phyloP scores from a whole-genome alignment of 2,329 filamentous ascomycete genomes.

The Colletotrichum camelliae region DNA sequence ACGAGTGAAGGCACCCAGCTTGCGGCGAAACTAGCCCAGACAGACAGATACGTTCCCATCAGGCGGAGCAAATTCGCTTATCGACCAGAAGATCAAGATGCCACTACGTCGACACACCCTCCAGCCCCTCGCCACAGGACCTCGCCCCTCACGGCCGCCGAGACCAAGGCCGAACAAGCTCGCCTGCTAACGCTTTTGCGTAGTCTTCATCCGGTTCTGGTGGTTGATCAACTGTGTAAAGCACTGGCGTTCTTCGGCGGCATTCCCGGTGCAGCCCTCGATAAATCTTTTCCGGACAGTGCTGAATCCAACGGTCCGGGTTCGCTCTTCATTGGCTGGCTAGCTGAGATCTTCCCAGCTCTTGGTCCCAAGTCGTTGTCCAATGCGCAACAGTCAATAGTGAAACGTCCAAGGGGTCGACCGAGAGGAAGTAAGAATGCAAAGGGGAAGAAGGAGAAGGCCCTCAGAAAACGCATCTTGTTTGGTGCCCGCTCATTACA shows the following conservation, averaged over 20 bases:
- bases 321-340: constrained; percentile 64
- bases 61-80: constrained; percentile 45
- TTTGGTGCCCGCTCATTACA: not conserved
- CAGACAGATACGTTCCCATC: constrained; percentile 57
- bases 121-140: constrained; percentile 24
- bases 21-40: constrained; percentile 61
- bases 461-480: not conserved
- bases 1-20: constrained; percentile 66
- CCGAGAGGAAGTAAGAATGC: constrained; percentile 56
- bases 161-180: constrained; percentile 65
- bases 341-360: constrained; percentile 67
- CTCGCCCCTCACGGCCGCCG: constrained; percentile 41
- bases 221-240: constrained; percentile 68
- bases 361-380: constrained; percentile 28
- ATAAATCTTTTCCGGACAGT: constrained; percentile 60
- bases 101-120: constrained; percentile 6
- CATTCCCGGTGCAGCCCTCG: constrained; percentile 55
- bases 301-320: constrained; percentile 62
- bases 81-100: not conserved
- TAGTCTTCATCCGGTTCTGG: constrained; percentile 57
- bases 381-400: constrained; percentile 1
- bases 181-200: constrained; percentile 63
- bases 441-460: constrained; percentile 45
- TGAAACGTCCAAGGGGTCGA: constrained; percentile 40
- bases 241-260: constrained; percentile 69